Conservation (phyloP, 2,329 filamentous ascomycete species). For the Dactylellina drechsleri region DNA sequence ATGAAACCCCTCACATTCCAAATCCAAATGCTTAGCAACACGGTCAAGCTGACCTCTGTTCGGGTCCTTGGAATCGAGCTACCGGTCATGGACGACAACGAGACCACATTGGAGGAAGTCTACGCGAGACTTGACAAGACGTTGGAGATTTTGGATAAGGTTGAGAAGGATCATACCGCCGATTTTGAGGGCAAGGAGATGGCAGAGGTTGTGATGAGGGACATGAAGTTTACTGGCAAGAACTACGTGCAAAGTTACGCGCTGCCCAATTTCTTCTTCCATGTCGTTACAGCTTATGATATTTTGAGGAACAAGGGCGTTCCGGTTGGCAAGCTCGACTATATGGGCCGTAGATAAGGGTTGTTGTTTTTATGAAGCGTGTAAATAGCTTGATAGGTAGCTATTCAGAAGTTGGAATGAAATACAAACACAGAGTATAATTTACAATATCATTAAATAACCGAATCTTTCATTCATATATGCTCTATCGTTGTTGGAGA, state of each 20-base stretch:
- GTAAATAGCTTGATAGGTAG: too few species aligned
- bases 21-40: slow-evolving; percentile 64
- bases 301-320: slow-evolving; percentile 72
- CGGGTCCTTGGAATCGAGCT: slow-evolving; percentile 62
- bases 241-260: slow-evolving; percentile 66
- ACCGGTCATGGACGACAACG: slow-evolving; percentile 62
- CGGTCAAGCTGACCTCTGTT: slow-evolving; percentile 62
- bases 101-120: slow-evolving; percentile 66
- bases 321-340: slow-evolving; percentile 71
- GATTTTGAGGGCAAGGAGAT: slow-evolving; percentile 63
- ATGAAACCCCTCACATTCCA: slow-evolving; percentile 67
- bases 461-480: too few species aligned
- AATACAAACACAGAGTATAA: too few species aligned
- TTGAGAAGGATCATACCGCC: slow-evolving; percentile 61
- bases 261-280: slow-evolving; percentile 73
- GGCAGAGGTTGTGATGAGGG: slow-evolving; percentile 62
- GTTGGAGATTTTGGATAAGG: slow-evolving; percentile 64
- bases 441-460: too few species aligned
- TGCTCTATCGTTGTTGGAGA: too few species aligned
- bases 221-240: slow-evolving; percentile 63
- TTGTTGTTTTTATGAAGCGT: too few species aligned
- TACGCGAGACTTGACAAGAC: slow-evolving; percentile 65
- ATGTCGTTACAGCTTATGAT: slow-evolving; percentile 69
- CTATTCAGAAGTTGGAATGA: too few species aligned
- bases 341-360: slow-evolving; percentile 59